Evolutionary conservation across 2,329 filamentous ascomycete genomes (phyloP), one percentile per base, ranked within the genome.

Genomic region (Epicoccum nigrum): DNA sequence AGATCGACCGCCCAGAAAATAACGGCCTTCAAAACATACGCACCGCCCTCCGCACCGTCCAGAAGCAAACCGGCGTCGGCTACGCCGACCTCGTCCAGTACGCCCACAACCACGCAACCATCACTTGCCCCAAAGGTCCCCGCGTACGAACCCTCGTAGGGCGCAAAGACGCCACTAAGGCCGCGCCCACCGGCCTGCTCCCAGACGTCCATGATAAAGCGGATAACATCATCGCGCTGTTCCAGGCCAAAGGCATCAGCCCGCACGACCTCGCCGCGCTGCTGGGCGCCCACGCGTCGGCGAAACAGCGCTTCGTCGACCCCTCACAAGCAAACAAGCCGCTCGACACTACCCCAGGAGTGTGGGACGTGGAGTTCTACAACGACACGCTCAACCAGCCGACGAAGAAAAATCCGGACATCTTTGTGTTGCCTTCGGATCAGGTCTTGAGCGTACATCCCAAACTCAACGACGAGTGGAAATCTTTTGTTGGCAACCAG

Each of bases 21-120:
- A 68, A 63, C n/a, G 81, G 80, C 0, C 70, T 84, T 4, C 63
- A 74, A 47, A 66, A 61, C 7, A 77, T 80, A 32, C 74, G 74
- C 5, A 53, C 51, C 3, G 63, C 74, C 19, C 72, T 78, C 3
- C 64, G 68, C 30, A 51, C 55, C 1, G 74, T 80, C 58, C 75
- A 74, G 44, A 52, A 60, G 16, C 71, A 75, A 47, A 78, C 76
- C 51, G 67, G 71, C 13, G 73, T 82, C n/a, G 71, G 74, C 9
- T 79, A 80, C 56, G 82, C 82, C 15, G 82, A 85, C 64, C 69
- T 84, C 16, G 78, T 82, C 32, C 79, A 83, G 62, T 77, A 82
- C 41, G 79, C 76, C 2, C 63, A 65, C 72, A 67, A 73, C 70
- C 39, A 79, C 32, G 81, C 77, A 4, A 78, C 79, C 4, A 75